These are phyloP conservation scores for Uronychia setigera DNA, from an alignment of 73 alveolate species.

Conservation along the genomic window DNA sequence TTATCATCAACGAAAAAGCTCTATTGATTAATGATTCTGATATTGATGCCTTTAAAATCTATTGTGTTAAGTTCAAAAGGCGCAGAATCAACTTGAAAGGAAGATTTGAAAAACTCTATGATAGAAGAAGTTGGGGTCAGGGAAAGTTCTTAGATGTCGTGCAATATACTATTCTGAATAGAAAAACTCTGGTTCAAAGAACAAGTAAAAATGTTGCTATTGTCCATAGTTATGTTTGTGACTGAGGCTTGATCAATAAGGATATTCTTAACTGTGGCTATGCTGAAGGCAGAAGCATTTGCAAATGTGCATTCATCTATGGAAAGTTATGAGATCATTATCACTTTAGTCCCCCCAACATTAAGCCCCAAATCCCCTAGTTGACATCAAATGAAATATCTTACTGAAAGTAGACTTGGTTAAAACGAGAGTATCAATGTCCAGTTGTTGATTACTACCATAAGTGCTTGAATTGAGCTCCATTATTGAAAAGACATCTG, in stretches of 20 bases:
- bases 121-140: background rate
- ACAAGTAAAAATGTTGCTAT: background rate
- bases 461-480: background rate
- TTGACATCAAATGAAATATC: too few relatives aligned
- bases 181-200: too few relatives aligned
- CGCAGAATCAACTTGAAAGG: background rate
- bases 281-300: background rate
- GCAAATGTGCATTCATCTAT: background rate
- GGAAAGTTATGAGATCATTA: background rate
- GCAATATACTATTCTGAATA: background rate
- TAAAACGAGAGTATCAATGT: too few relatives aligned
- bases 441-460: background rate
- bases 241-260: background rate
- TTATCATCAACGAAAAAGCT: background rate
- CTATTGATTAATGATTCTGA: background rate
- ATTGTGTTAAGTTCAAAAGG: background rate
- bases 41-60: background rate
- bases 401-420: background rate
- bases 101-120: background rate
- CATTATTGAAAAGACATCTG: background rate
- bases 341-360: background rate
- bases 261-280: background rate
- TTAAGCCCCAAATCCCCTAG: too few relatives aligned
- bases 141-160: background rate
- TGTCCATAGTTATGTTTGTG: background rate